Percentiles rank a stretch among this genome's conserved stretches.
Conservation (phyloP, 176 grass and related monocot species). For the Miscanthus lutarioriparius region DNA sequence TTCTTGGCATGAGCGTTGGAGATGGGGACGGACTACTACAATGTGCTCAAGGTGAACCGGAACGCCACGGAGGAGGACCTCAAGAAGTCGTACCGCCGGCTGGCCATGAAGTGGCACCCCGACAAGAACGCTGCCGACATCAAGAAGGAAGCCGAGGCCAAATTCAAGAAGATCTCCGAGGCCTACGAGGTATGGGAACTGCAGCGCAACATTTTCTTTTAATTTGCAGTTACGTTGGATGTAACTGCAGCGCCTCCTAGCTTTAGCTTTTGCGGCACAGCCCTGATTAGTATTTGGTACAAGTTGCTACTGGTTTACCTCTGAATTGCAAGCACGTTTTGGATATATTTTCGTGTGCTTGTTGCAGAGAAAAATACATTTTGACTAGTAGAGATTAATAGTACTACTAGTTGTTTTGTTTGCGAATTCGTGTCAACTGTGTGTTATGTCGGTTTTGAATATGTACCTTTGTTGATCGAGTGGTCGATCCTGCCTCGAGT, state of each 20-base stretch:
- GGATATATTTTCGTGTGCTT: not conserved
- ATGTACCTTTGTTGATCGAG: not conserved
- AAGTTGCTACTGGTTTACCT: not conserved
- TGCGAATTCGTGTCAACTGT: not conserved
- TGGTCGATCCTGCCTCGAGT: not conserved
- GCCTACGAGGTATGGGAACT: conserved; percentile 74
- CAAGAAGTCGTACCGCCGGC: conserved; percentile 76
- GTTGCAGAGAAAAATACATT: not conserved
- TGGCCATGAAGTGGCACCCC: conserved; percentile 90
- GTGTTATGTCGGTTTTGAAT: not conserved
- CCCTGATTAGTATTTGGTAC: not conserved
- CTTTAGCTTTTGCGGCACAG: not conserved
- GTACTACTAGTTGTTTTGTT: not conserved
- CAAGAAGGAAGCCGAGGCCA: conserved; percentile 74
- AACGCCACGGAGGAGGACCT: conserved; percentile 79
- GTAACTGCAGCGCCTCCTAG: not conserved
- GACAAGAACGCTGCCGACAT: conserved; percentile 83
- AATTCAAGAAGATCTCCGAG: conserved; percentile 93
- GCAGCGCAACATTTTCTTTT: not conserved
- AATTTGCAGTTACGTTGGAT: not conserved
- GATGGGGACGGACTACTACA: conserved; percentile 93
- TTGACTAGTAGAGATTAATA: not conserved
- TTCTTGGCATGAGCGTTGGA: conserved; percentile 50
- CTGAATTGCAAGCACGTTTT: not conserved
- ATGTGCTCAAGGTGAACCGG: conserved; percentile 82